Base-by-base conservation (phyloP, 371 early-diverging fungal species). In the Actinomucor elegans region DNA sequence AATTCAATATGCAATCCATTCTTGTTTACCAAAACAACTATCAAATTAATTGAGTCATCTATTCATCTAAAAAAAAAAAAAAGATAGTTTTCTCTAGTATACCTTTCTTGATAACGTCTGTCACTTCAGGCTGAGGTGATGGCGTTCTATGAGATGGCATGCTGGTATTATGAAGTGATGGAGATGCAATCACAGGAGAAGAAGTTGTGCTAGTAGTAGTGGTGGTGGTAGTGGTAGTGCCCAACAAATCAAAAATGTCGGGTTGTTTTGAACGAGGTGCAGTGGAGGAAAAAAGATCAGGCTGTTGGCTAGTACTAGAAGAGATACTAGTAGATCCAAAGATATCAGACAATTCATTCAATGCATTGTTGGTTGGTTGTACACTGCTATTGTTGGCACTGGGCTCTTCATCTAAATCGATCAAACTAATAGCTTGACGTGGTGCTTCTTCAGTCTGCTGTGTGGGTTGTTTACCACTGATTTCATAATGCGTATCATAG, bases 361-460 rank as follows among this genome's bases (percentile, higher is more conserved):
- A 47, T 0, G 59, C 63, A 50, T 59, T 28, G 26, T 36, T 32
- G 31, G 50, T 8, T 43, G 15, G 17, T 34, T 38, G 5, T 4
- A 27, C 43, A 14, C 26, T 31, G 58, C 21, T 50, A 43, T 51
- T 46, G 58, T 27, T 38, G 44, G 32, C 15, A 29, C 23, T 45
- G 5, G 60, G 31, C 9, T 43, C 29, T 17, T 52, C 88, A 48
- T 88, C 88, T 17, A 88, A 66, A 62, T 88, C 86, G 55, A 88
- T 86, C 26, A 88, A 67, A 62, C 81, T 86, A 29, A 74, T 59
- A 35, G 79, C 62, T 56, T 71, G 66, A 38, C 52, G 40, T 33
- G 69, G 61, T 24, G 52, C 61, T 27, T 64, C 61, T 37, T 48
- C 43, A 8, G 70, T 14, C 6, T 33, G 29, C 34, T 59, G 59